phyloP scores from a whole-genome alignment of 1,139 yeast species.

The Geotrichum histeridarum region DNA sequence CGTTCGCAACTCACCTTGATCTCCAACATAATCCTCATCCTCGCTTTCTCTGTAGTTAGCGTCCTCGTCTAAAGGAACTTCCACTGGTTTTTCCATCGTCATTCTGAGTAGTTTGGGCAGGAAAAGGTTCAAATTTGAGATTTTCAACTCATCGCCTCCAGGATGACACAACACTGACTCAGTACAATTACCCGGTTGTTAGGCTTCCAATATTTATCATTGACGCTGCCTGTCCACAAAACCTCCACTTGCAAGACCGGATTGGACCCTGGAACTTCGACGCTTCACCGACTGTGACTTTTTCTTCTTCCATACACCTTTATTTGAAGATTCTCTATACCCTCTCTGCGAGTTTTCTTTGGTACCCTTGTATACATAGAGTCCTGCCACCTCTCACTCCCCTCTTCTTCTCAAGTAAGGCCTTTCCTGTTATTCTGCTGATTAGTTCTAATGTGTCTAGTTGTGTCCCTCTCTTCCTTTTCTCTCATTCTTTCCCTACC shows the following conservation, averaged over 20 bases:
- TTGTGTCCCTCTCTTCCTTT: not conserved
- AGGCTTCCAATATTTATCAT: too few relatives aligned
- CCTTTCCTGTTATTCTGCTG: not conserved
- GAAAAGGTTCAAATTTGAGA: too few relatives aligned
- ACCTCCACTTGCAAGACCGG: too few relatives aligned
- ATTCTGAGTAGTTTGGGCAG: not conserved
- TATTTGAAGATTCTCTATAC: not conserved
- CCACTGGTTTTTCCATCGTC: constrained; percentile 8
- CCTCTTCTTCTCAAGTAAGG: not conserved
- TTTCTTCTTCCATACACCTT: not conserved
- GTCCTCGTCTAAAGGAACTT: constrained; percentile 26
- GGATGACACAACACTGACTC: too few relatives aligned
- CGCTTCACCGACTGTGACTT: too few relatives aligned
- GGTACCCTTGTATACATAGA: not conserved
- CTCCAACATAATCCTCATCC: constrained; percentile 50
- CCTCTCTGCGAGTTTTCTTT: not conserved
- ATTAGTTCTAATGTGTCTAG: not conserved
- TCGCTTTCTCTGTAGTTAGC: constrained; percentile 54
- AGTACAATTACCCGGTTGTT: too few relatives aligned
- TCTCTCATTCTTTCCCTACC: not conserved
- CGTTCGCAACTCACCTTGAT: constrained; percentile 3
- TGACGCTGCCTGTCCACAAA: too few relatives aligned
- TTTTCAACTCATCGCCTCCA: too few relatives aligned
- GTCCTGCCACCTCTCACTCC: not conserved
- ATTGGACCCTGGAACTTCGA: too few relatives aligned